Percentiles rank a stretch among this genome's conserved stretches.
Evolutionary conservation across 139 green algal genomes (phyloP).

Genomic region (Astrephomene gubernaculifera): DNA sequence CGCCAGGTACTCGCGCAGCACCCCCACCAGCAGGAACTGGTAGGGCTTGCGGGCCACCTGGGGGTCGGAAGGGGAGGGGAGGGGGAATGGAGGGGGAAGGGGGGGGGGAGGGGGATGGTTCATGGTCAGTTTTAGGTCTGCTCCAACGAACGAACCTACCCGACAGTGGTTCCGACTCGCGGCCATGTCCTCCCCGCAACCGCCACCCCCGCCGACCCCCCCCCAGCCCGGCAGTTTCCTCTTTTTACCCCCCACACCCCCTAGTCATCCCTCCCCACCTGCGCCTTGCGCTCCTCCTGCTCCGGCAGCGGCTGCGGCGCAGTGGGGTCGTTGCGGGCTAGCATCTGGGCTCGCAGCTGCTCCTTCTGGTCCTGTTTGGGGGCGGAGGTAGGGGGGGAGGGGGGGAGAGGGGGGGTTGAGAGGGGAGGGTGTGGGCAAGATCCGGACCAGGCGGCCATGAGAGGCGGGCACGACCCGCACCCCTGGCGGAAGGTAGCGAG

Average conservation of each 20-base stretch:
- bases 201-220: too few relatives aligned
- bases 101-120: too few relatives aligned
- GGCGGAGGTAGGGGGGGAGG: not conserved
- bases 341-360: slow-evolving; percentile 48
- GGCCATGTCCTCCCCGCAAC: too few relatives aligned
- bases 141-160: too few relatives aligned
- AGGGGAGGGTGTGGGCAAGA: too few relatives aligned
- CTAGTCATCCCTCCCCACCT: not conserved
- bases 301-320: not conserved
- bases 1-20: slow-evolving; percentile 97
- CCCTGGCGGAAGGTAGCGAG: too few relatives aligned
- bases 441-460: too few relatives aligned
- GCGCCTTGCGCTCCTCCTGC: slow-evolving; percentile 22
- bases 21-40: slow-evolving; percentile 87
- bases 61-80: slow-evolving; percentile 16
- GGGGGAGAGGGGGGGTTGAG: not conserved
- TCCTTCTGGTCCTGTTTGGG: slow-evolving; percentile 38
- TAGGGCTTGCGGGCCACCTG: slow-evolving; percentile 93
- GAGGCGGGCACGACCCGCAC: too few relatives aligned
- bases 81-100: too few relatives aligned
- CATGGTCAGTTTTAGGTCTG: too few relatives aligned
- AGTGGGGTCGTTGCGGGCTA: slow-evolving; percentile 33
- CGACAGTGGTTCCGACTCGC: too few relatives aligned
- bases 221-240: too few relatives aligned
- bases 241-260: not conserved